phyloP scores from a whole-genome alignment of 2,329 filamentous ascomycete species.

The Aspergillus pseudoviridinutans region DNA sequence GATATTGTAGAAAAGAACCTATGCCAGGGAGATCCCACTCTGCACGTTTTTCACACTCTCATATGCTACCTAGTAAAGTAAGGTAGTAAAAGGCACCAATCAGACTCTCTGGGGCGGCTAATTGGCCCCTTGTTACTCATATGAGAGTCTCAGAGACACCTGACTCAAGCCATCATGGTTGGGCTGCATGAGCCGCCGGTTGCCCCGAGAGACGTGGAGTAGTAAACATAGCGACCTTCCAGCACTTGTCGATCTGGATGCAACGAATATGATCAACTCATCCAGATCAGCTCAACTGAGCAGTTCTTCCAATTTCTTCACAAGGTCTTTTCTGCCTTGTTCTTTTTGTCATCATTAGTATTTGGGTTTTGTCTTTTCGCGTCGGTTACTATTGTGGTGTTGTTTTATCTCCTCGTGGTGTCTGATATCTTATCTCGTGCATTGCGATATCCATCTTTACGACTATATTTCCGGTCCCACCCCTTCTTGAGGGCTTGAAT shows the following conservation, averaged over 20 bases:
- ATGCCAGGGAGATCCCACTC: background rate
- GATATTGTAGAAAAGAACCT: background rate
- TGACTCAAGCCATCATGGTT: conserved; percentile 1
- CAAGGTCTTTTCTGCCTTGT: conserved; percentile 1
- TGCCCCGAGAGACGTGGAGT: conserved; percentile 27
- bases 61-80: background rate
- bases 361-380: background rate
- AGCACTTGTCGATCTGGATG: conserved; percentile 13
- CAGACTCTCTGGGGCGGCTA: background rate
- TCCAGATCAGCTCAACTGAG: conserved; percentile 16
- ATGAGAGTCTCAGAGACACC: background rate
- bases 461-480: conserved; percentile 5
- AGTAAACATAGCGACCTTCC: conserved; percentile 20
- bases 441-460: conserved; percentile 5
- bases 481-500: conserved; percentile 15
- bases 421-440: background rate
- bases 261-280: conserved; percentile 17
- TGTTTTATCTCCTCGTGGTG: background rate
- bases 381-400: background rate
- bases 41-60: no score
- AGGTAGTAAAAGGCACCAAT: background rate
- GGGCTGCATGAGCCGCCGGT: conserved; percentile 12
- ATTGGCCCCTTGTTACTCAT: background rate
- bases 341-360: conserved; percentile 6
- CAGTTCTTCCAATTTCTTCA: conserved; percentile 7